Conservation (phyloP, 495 filamentous ascomycete species). For the Neurospora tetraspora region DNA sequence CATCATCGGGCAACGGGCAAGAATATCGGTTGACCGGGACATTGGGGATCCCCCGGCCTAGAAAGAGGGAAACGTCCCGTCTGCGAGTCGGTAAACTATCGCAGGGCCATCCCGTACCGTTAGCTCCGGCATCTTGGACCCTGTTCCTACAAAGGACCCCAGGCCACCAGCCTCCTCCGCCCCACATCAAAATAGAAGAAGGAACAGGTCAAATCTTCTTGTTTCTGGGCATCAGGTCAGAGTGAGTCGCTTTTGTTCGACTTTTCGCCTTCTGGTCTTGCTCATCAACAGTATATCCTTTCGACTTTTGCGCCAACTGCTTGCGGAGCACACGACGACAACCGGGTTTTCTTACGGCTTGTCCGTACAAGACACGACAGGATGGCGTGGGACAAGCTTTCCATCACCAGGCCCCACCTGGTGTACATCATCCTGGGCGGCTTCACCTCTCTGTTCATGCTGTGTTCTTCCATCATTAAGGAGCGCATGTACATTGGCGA, state of each 20-base stretch:
- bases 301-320: not conserved
- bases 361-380: not conserved
- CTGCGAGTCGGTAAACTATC: not conserved
- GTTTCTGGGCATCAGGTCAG: not conserved
- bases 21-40: not conserved
- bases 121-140: not conserved
- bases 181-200: not conserved
- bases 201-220: not conserved
- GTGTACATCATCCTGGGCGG: conserved; percentile 97
- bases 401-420: conserved; percentile 90
- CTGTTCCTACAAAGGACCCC: not conserved
- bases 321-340: not conserved
- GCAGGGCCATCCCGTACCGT: not conserved
- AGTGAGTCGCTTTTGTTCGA: not conserved
- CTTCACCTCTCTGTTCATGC: conserved; percentile 97
- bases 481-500: conserved; percentile 98
- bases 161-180: not conserved
- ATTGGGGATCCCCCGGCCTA: not conserved
- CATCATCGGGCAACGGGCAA: not conserved
- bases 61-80: not conserved
- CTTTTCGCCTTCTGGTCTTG: not conserved
- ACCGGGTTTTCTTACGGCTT: not conserved
- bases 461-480: conserved; percentile 95
- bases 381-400: conserved; percentile 92
- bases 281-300: not conserved